These are phyloP conservation scores for Phaffia tasmanica DNA, from an alignment of 768 basidiomycete genomes.

Conservation along the genomic window DNA sequence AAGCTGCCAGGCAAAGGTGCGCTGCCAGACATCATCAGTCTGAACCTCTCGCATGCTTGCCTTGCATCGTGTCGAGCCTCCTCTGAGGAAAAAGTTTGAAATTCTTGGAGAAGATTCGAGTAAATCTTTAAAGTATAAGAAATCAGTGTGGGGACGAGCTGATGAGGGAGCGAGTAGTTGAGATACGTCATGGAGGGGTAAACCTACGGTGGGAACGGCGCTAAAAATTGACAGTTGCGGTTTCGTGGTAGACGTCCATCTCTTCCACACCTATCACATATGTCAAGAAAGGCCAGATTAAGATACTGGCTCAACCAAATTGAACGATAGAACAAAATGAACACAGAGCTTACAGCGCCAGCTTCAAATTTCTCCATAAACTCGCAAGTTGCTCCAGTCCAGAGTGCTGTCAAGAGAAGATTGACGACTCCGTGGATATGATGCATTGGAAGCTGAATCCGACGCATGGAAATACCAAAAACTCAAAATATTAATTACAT, in stretches of 20 bases:
- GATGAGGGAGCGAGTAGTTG: too few relatives aligned
- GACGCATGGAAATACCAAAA: not conserved
- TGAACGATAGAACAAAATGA: not conserved
- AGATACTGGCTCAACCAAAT: not conserved
- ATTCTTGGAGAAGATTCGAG: slow-evolving; percentile 17
- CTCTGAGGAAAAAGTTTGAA: slow-evolving; percentile 11
- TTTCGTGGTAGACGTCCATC: slow-evolving; percentile 27
- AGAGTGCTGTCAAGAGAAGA: slow-evolving; percentile 32
- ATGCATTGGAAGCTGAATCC: slow-evolving; percentile 28
- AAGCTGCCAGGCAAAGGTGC: slow-evolving; percentile 33
- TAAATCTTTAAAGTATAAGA: slow-evolving; percentile 11
- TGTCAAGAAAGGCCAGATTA: not conserved
- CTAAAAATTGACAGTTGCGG: slow-evolving; percentile 34
- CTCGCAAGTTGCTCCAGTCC: slow-evolving; percentile 34
- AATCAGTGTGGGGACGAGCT: not conserved
- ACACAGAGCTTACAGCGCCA: not conserved
- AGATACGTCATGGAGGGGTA: not conserved
- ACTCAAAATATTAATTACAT: not conserved
- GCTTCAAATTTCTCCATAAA: slow-evolving; percentile 33
- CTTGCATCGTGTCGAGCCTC: slow-evolving; percentile 27
- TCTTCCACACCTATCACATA: slow-evolving; percentile 29
- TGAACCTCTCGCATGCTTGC: slow-evolving; percentile 28
- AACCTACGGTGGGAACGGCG: slow-evolving; percentile 33
- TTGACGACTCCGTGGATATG: slow-evolving; percentile 36
- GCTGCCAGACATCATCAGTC: slow-evolving; percentile 33